Base-by-base conservation (phyloP, 2,329 filamentous ascomycete species). In the Parastagonospora avenae region DNA sequence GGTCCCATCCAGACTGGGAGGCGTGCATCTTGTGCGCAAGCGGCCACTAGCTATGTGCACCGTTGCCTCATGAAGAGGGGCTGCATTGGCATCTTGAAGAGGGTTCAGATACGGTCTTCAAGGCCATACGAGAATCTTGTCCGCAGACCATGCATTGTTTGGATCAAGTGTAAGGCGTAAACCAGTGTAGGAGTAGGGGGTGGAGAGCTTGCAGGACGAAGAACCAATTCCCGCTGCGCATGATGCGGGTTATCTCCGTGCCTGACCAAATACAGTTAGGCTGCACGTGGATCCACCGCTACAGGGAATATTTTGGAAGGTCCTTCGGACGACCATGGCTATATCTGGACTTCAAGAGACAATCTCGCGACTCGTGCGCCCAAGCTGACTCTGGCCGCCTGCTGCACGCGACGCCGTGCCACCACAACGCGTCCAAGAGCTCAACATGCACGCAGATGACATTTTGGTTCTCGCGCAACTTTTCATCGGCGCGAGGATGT, bases 11-110 rank as follows among this genome's bases (percentile, higher is more conserved):
- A 42, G 39, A 31, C 39, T 42, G 27, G 27, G 15, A n/a, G 19
- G 10, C 19, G 35, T 24, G 29, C 29, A 27, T 39, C 27, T 12
- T 24, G 15, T 38, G 43, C 43, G 33, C 35, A 38, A 46, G 36
- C 29, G 45, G 36, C 30, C 16, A 35, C 45, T 40, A 36, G 30
- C 27, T 24, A 9, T 27, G 30, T n/a, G 16, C 28, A 36, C 45
- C 30, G 36, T 33, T 47, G 45, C 30, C 14, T 42, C 37, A 48
- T 27, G 8, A 24, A 40, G 37, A 31, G 44, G 37, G 44, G 44
- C 9, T 32, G 9, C 31, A 14, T 10, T 10, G 16, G 4, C 24
- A 27, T 35, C 31, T 8, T n/a, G 15, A 24, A 33, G 15, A 24
- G 9, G 8, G 15, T 33, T 9, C 19, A 16, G 14, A 35, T 11